A percentile compares a stretch with the other conserved stretches of the same genome.
Conservation (phyloP, 805 yeast genomes). For the Zygosaccharomyces pseudorouxii region DNA sequence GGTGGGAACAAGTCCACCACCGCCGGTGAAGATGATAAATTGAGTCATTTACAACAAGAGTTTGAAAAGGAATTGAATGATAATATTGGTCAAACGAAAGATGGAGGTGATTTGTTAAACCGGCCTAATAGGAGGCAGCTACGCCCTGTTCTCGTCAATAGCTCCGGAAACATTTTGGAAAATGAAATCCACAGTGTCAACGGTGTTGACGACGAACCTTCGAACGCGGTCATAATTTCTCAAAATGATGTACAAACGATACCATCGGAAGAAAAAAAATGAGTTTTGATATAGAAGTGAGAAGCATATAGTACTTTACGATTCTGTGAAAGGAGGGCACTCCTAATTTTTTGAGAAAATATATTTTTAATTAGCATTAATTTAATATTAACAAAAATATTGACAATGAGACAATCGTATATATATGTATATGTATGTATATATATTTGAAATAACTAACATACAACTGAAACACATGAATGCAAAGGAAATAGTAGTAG, state of each 20-base stretch:
- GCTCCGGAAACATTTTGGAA: not conserved
- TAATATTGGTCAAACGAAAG: slow-evolving; percentile 5
- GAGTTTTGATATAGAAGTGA: not conserved
- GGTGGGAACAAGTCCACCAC: slow-evolving; percentile 7
- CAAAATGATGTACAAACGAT: slow-evolving; percentile 4
- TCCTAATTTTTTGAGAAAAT: not conserved
- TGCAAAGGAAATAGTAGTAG: not conserved
- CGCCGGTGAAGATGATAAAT: not conserved
- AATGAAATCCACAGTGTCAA: not conserved
- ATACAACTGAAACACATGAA: slow-evolving; percentile 1
- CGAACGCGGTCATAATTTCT: not conserved
- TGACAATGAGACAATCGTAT: slow-evolving; percentile 3
- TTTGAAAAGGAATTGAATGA: slow-evolving; percentile 10
- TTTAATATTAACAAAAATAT: slow-evolving; percentile 1
- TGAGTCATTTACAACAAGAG: slow-evolving; percentile 6
- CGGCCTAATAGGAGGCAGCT: slow-evolving; percentile 1
- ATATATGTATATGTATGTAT: slow-evolving; percentile 3
- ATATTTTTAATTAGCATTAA: not conserved
- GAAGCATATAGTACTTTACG: not conserved
- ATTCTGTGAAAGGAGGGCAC: not conserved
- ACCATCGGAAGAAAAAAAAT: slow-evolving; percentile 4
- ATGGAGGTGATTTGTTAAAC: not conserved
- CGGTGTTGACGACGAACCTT: not conserved
- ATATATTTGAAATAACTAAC: not conserved
- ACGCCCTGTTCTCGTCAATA: not conserved